Percentiles rank a stretch among this genome's conserved stretches.
These are phyloP conservation scores for Colletotrichum musae DNA, from an alignment of 2,329 filamentous ascomycete species.

Conservation along the genomic window DNA sequence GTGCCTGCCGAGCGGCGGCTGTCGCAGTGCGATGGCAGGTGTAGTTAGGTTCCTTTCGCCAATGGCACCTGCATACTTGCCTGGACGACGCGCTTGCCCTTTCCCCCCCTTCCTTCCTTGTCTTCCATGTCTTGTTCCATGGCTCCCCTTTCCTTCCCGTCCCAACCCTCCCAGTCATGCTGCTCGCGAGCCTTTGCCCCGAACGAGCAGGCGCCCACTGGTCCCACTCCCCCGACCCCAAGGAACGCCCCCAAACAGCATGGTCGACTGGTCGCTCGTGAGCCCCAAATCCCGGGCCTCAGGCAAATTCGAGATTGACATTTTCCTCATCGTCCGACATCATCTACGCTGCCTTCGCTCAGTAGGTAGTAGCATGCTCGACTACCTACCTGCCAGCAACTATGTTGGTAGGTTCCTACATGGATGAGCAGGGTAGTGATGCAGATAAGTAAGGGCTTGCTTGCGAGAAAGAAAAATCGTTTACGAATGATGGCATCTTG, in stretches of 20 bases:
- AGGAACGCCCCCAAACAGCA: constrained; percentile 7
- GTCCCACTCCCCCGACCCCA: constrained; percentile 1
- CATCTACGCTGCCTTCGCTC: constrained; percentile 11
- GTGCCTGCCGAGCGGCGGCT: constrained; percentile 28
- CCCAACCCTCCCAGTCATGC: neutral
- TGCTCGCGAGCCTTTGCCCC: constrained; percentile 34
- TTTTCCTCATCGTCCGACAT: constrained; percentile 7
- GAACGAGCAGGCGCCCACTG: constrained; percentile 28
- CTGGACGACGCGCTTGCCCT: constrained; percentile 7
- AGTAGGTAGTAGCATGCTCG: no score
- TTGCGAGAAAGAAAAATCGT: no score
- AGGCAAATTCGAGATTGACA: constrained; percentile 17
- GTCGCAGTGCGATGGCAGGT: neutral
- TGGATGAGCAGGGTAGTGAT: no score
- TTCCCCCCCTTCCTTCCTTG: constrained; percentile 12
- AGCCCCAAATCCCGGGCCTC: constrained; percentile 14
- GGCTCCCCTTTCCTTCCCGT: constrained; percentile 15
- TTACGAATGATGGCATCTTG: no score
- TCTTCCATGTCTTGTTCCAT: constrained; percentile 25
- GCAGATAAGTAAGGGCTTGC: no score
- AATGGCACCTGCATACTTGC: neutral
- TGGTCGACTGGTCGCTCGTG: neutral
- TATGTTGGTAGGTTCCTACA: no score
- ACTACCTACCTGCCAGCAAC: no score
- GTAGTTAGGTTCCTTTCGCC: constrained; percentile 8